Base-by-base conservation (phyloP, 2,329 filamentous ascomycete genomes). In the Myriosclerotinia duriaeana region DNA sequence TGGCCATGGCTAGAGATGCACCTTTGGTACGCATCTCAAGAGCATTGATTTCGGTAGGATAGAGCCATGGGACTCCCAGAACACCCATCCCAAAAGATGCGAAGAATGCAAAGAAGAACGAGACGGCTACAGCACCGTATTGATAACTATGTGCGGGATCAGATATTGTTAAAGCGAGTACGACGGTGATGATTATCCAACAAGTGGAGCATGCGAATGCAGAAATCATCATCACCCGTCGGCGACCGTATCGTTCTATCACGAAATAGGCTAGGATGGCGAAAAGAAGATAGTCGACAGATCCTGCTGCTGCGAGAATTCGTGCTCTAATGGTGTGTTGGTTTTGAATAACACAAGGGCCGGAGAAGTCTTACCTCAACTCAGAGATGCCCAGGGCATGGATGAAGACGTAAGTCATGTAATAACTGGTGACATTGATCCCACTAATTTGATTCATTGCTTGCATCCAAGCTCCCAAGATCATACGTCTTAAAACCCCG, bases 171-270 rank as follows among this genome's bases (percentile, higher is more conserved):
- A 63, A 71, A 2, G 20, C 65, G 8, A 79, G 74, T 0, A 79
- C 71, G 0, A 76, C 74, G 0, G 78, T 70, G 36, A 80, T 77
- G 69, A 80, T 73, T 59, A 79, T 72, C 78, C 79, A 80, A 44
- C 80, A 85, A 15, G 80, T 77, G 1, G 78, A 80, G 67, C 81
- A 83, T 12, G 80, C 83, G 8, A 77, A 75, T 44, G 72, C 69
- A 3, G 60, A 63, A 5, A 52, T n/a, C 48, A 63, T 54, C 88
- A 93, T 91, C 68, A 92, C 83, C 72, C 85, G 84, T n/a, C 89
- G 83, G 40, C 90, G 87, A 14, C 88, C 88, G 4, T 88, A 84
- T 1, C 84, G 83, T 76, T 83, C 81, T n/a, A 63, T 63, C 0
- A 63, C 60, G 17, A 54, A 63, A 50, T 63, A 54, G 46, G 78